These are phyloP conservation scores for Myriosclerotinia scirpicola DNA, from an alignment of 2,329 filamentous ascomycete species.

Conservation along the genomic window DNA sequence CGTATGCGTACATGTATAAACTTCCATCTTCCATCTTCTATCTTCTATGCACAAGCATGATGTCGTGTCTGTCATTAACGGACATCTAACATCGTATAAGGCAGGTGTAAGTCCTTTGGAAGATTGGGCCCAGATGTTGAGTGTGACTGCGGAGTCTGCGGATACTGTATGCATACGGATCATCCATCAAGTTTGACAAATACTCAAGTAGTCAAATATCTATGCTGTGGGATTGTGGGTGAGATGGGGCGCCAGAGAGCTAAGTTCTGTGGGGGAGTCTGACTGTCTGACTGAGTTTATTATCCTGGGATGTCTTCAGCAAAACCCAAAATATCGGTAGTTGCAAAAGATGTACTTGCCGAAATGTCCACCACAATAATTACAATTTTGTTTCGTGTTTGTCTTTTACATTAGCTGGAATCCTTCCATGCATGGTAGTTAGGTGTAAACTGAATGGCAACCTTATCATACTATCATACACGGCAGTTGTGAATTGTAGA, in stretches of 20 bases:
- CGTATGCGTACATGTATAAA: not conserved
- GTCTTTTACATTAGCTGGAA: not conserved
- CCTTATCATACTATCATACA: not conserved
- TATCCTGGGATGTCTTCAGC: not conserved
- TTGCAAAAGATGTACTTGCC: slow-evolving; percentile 9
- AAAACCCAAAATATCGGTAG: not conserved
- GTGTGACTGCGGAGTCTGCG: not conserved
- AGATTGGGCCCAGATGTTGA: not conserved
- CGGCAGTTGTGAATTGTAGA: slow-evolving; percentile 8
- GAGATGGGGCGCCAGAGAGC: not conserved
- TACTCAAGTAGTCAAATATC: no score
- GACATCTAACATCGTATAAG: not conserved
- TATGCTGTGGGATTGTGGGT: not conserved
- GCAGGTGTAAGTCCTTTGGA: not conserved
- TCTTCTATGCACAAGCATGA: not conserved
- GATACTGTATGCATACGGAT: not conserved
- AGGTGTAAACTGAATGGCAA: not conserved
- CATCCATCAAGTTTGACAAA: not conserved
- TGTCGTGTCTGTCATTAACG: not conserved
- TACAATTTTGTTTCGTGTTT: not conserved
- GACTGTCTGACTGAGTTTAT: not conserved
- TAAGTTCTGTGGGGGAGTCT: slow-evolving; percentile 6
- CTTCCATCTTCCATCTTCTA: no score
- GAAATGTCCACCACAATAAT: not conserved
- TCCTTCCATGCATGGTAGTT: not conserved